Evolutionary conservation across 768 basidiomycete genomes (phyloP).

Genomic region (Hemileccinum rubropunctum): DNA sequence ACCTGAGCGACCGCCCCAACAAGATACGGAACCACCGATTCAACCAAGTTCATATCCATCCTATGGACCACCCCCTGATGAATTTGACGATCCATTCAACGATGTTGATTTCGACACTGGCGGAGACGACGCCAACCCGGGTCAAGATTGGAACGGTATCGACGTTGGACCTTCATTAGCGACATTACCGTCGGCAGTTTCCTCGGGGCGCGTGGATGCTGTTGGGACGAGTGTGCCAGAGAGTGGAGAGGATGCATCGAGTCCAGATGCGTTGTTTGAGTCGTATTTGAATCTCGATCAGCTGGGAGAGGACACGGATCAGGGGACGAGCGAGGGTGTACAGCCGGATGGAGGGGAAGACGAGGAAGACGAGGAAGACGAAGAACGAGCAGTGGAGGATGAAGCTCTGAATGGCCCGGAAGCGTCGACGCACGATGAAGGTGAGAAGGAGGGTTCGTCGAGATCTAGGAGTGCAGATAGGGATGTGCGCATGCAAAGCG

Average conservation of each 20-base stretch:
- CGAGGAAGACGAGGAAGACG: too few relatives aligned
- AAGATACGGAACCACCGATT: background rate
- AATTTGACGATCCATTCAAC: constrained; percentile 13
- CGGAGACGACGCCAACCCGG: background rate
- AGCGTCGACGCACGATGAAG: background rate
- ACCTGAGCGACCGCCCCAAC: background rate
- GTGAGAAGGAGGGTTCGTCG: background rate
- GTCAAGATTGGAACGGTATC: constrained; percentile 4
- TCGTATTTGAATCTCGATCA: constrained; percentile 25
- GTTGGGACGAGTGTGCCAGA: background rate
- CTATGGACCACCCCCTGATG: constrained; percentile 7
- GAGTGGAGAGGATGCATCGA: background rate
- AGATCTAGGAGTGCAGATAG: background rate
- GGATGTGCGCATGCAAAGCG: background rate
- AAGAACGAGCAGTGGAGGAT: background rate
- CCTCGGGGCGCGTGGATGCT: background rate
- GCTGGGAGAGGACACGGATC: constrained; percentile 1
- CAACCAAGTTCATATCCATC: background rate
- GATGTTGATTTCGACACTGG: constrained; percentile 12
- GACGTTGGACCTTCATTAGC: constrained; percentile 10
- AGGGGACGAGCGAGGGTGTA: background rate
- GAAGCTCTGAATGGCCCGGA: background rate
- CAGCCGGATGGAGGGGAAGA: background rate
- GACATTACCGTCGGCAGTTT: background rate
- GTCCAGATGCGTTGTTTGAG: constrained; percentile 15